Base-by-base conservation (phyloP, 176 grass and related monocot species). In the Oryza glumipatula region DNA sequence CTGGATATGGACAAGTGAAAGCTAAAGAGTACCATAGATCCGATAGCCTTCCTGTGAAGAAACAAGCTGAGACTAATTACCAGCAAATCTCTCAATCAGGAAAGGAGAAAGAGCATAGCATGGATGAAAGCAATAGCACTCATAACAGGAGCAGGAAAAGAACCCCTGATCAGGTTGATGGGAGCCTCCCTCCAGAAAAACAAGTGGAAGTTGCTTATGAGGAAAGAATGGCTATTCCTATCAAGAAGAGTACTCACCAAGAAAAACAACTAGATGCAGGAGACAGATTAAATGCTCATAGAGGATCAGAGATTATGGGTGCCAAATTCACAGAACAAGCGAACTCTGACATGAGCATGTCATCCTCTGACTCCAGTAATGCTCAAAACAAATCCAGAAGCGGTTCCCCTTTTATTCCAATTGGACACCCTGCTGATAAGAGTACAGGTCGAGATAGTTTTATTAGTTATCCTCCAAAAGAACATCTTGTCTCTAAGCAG, bases 271-370 rank as follows among this genome's bases (percentile, higher is more conserved):
- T 41, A 21, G 67, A 44, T 60, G 28, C 30, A 68, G 61, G 11
- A 75, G 65, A 84, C 72, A 49, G 35, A 73, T 84, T 43, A 74
- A 77, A 74, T 91, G 22, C 41, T 51, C 24, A 2, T 65, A 17
- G 64, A 70, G 28, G 82, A 9, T 22, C 56, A 22, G 21, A 61
- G 56, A 61, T 61, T 61, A 21, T 22, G 56, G 56, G 19, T 61
- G 56, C 12, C 35, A 58, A 82, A 76, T 64, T 60, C 7, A 88
- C 49, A 10, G 71, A 56, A 9, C 73, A 45, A 46, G 38, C n/a
- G 23, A 70, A 72, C 69, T 75, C 89, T 69, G 87, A 94, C 81
- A 95, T 87, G 93, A 88, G 51, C 76, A 90, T 93, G 49, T 94
- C 91, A 81, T 39, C 84, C 56, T 23, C 54, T 76, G 78, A 84